Evolutionary conservation across 1,284 basidiomycete genomes (phyloP).

Genomic region (Grifola frondosa): DNA sequence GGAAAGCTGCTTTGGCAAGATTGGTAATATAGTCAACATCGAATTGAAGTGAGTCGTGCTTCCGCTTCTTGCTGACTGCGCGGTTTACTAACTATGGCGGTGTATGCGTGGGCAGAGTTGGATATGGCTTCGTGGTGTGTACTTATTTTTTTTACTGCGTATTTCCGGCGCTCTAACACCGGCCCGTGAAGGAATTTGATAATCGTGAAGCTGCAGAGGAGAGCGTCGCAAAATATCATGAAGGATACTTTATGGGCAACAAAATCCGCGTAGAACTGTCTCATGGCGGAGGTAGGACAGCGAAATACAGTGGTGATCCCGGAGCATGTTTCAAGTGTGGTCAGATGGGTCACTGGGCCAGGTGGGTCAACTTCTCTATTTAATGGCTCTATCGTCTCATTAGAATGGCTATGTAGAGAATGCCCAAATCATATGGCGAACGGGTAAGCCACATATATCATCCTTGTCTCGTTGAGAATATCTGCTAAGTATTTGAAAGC

Average conservation of each 20-base stretch:
- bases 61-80: constrained; percentile 1
- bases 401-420: constrained; percentile 49
- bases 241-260: constrained; percentile 86
- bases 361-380: constrained; percentile 45
- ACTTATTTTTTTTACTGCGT: not conserved
- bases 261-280: constrained; percentile 84
- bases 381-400: constrained; percentile 7
- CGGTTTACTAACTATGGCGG: constrained; percentile 15
- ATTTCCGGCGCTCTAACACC: constrained; percentile 5
- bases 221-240: constrained; percentile 81
- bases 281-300: constrained; percentile 76
- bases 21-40: constrained; percentile 72
- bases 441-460: too few relatives aligned
- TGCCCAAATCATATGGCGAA: constrained; percentile 60
- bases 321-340: constrained; percentile 86
- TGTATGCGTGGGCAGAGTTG: constrained; percentile 49
- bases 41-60: constrained; percentile 72
- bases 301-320: constrained; percentile 73
- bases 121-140: constrained; percentile 83
- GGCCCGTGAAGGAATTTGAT: constrained; percentile 69
- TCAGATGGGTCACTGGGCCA: constrained; percentile 81
- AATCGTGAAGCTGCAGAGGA: constrained; percentile 76
- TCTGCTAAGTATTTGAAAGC: constrained; percentile 1
- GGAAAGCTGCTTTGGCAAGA: constrained; percentile 80
- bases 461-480: too few relatives aligned